These are phyloP conservation scores for Candida germanica DNA, from an alignment of 805 yeast species.

Conservation along the genomic window DNA sequence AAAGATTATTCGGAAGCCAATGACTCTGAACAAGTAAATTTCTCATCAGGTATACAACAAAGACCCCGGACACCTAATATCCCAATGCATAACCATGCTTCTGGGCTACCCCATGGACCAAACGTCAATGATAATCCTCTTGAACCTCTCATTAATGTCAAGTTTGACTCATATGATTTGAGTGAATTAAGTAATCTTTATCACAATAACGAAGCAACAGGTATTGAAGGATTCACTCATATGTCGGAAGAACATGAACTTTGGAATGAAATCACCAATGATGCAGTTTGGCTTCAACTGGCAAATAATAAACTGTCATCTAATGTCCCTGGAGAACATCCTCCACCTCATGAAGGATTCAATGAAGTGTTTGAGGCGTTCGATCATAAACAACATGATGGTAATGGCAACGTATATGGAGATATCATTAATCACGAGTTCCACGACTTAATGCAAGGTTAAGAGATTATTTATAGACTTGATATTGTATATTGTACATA, in stretches of 20 bases:
- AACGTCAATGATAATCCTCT: not conserved
- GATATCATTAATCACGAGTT: constrained; percentile 40
- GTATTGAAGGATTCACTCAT: constrained; percentile 42
- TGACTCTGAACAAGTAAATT: not conserved
- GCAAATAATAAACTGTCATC: not conserved
- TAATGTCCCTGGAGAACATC: not conserved
- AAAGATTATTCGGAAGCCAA: not conserved
- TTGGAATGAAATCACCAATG: constrained; percentile 77
- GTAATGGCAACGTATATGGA: constrained; percentile 27
- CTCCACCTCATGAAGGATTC: constrained; percentile 2
- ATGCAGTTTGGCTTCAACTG: constrained; percentile 66
- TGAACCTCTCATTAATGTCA: constrained; percentile 11
- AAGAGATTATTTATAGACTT: constrained; percentile 2
- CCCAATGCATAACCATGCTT: not conserved
- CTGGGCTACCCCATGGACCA: not conserved
- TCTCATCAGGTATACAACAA: not conserved
- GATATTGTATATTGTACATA: constrained; percentile 2
- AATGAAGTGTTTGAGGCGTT: constrained; percentile 9
- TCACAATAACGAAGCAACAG: constrained; percentile 35
- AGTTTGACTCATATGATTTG: constrained; percentile 13
- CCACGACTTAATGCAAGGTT: constrained; percentile 23
- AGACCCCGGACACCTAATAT: not conserved
- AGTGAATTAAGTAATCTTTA: constrained; percentile 26
- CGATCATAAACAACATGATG: constrained; percentile 1
- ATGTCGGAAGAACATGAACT: constrained; percentile 47